Evolutionary conservation across 352 stramenopile species (phyloP), one percentile per base, ranked within the genome.

Genomic region (Phytophthora niederhauseri): DNA sequence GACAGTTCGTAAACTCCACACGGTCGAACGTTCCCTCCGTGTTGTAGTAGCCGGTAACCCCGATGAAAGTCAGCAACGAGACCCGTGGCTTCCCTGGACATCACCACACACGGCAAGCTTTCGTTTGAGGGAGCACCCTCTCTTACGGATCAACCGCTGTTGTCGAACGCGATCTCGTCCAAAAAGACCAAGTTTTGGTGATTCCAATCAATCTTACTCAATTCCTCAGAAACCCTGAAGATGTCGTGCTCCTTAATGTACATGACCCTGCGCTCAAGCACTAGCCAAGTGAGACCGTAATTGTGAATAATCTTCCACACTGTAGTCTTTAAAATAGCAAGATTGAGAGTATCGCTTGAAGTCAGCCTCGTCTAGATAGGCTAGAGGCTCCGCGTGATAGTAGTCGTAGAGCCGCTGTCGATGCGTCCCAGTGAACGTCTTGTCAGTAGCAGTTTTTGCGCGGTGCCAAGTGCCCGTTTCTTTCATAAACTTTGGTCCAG

Each of bases 111-210:
- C 14, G 2, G 17, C 41, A 48, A 48, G 12, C 17, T 48, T 52
- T 1, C 74, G 58, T 15, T 46, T 48, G 1, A 69, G 15, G 2
- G 61, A 38, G 45, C 73, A 81, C 1, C 70, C 74, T 0, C 64
- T 41, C 28, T 70, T 72, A 1, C 61, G 28, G n/a, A 78, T 45
- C 74, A 81, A 0, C 66, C 70, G 1, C 64, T 12, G 14, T 72
- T 76, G 28, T 81, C 70, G 24, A 81, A 81, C 1, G 51, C 61
- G 0, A 76, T 70, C 34, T 77, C 73, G 31, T 77, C 61, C 1
- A 75, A 52, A 24, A 74, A 77, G 7, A 51, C 54, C 5, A 61
- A 9, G 19, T 51, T 61, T 1, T 75, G 38, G 15, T 73, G 57
- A 30, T 12, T 59, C 71, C 71, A 75, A 6, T 64, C 31, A 28